These are phyloP conservation scores for Pichia sp. DNA, from an alignment of 1,139 yeast species.

Conservation along the genomic window DNA sequence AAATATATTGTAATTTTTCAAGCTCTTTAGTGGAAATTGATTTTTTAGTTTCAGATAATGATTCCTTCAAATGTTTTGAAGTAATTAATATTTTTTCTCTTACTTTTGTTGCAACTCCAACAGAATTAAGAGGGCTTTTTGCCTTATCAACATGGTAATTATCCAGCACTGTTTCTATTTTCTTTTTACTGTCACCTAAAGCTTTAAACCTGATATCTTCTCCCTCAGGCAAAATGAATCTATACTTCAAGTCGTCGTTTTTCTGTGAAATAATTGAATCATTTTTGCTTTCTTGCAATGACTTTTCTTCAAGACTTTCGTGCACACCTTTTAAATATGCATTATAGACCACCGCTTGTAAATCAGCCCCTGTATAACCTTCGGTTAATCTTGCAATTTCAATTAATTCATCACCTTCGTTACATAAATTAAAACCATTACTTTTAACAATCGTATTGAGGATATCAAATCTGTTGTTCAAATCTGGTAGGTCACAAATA, in stretches of 20 bases:
- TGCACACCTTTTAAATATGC: conserved; percentile 91
- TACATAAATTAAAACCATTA: conserved; percentile 43
- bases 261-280: conserved; percentile 29
- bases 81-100: conserved; percentile 35
- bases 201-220: conserved; percentile 1
- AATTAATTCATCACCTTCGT: conserved; percentile 44
- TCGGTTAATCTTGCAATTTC: conserved; percentile 55
- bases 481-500: conserved; percentile 79
- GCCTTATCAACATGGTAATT: background rate
- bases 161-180: background rate
- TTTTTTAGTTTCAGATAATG: conserved; percentile 74
- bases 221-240: background rate
- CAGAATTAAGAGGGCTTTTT: background rate
- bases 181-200: conserved; percentile 15
- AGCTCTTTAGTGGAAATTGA: conserved; percentile 75
- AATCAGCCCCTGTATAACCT: conserved; percentile 92
- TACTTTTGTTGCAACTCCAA: background rate
- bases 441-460: conserved; percentile 49
- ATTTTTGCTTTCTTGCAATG: background rate
- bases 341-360: conserved; percentile 87
- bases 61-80: conserved; percentile 51
- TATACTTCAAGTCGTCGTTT: background rate
- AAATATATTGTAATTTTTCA: conserved; percentile 55
- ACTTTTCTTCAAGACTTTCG: conserved; percentile 46
- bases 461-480: conserved; percentile 68